Base-by-base conservation (phyloP, 768 basidiomycete genomes). In the Psilocybe sp. region DNA sequence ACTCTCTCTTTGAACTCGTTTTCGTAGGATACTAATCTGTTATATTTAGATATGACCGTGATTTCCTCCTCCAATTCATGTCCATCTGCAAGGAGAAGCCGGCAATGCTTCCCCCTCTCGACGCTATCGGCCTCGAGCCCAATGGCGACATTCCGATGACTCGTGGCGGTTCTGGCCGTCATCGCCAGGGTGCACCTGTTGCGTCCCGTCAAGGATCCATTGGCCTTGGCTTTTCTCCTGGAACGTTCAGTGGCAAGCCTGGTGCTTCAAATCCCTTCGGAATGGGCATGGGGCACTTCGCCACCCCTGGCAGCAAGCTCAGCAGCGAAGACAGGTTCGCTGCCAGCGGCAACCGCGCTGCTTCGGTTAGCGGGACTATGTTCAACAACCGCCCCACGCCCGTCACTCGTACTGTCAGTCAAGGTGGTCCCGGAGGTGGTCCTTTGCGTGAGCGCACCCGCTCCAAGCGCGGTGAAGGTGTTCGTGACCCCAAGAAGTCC, bases 61-160 rank as follows among this genome's bases (percentile, higher is more conserved):
- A 95, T 15, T 99, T 99, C 83, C 79, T 99, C 19, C 70, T 99
- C 51, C 96, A 99, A 65, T 99, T 99, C 74, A 94, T 97, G 90
- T 70, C 73, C 18, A 71, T 96, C 52, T 99, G 97, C 78, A 90
- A 84, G 67, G 96, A 98, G 72, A 95, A 94, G 69, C 96, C 97
- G 3, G 92, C 91, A 47, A 77, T 80, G 48, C 84, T 98, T 20
- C 92, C 93, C 36, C 82, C 92, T 52, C 79, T 98, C 47, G 92
- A 93, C 56, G 86, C 87, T 9, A 87, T 98, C 60, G 96, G 96
- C 48, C 81, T 98, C 46, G 92, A 94, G 61, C 87, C 90, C 9
- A 75, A 78, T 20, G 81, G 85, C 59, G 77, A 84, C 60, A 73
- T 76, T 62, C 54, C 61, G 4, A 78, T 86, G 67, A 67, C 69